A percentile compares a stretch with the other conserved stretches of the same genome.
Evolutionary conservation across 2,329 filamentous ascomycete species (phyloP).

Genomic region (Pseudogymnoascus sp.): DNA sequence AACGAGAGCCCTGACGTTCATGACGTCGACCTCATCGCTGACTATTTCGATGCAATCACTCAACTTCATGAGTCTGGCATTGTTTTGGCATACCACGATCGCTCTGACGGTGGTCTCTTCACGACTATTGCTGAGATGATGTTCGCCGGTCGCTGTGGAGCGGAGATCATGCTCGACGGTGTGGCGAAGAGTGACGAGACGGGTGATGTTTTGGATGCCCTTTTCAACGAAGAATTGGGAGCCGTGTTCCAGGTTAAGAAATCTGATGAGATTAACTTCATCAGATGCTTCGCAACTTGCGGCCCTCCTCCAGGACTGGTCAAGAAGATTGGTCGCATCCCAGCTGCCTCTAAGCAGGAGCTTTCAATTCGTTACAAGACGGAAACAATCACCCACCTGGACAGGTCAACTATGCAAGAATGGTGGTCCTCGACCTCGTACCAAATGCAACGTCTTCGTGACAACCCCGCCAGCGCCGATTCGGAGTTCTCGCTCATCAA

Average conservation of each 20-base stretch:
- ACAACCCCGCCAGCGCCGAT: slow-evolving; percentile 81
- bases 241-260: slow-evolving; percentile 92
- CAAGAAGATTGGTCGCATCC: slow-evolving; percentile 73
- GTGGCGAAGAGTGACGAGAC: slow-evolving; percentile 55
- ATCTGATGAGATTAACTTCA: slow-evolving; percentile 75
- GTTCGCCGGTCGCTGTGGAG: slow-evolving; percentile 87
- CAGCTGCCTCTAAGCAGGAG: slow-evolving; percentile 60
- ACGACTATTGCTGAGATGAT: slow-evolving; percentile 95
- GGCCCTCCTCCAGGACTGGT: slow-evolving; percentile 75
- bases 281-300: slow-evolving; percentile 82
- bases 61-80: slow-evolving; percentile 58
- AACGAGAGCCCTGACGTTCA: slow-evolving; percentile 79
- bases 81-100: slow-evolving; percentile 90
- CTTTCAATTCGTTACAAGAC: slow-evolving; percentile 67
- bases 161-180: slow-evolving; percentile 75
- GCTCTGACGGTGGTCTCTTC: slow-evolving; percentile 85
- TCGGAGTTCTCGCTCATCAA: slow-evolving; percentile 68
- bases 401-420: slow-evolving; percentile 68
- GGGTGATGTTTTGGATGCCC: slow-evolving; percentile 56
- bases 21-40: slow-evolving; percentile 69
- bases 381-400: slow-evolving; percentile 58
- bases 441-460: slow-evolving; percentile 82
- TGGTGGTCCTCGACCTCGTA: slow-evolving; percentile 85
- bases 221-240: slow-evolving; percentile 95
- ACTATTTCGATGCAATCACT: slow-evolving; percentile 81